Conservation (phyloP, 1,139 yeast species). For the Saccharomyces pastorianus region DNA sequence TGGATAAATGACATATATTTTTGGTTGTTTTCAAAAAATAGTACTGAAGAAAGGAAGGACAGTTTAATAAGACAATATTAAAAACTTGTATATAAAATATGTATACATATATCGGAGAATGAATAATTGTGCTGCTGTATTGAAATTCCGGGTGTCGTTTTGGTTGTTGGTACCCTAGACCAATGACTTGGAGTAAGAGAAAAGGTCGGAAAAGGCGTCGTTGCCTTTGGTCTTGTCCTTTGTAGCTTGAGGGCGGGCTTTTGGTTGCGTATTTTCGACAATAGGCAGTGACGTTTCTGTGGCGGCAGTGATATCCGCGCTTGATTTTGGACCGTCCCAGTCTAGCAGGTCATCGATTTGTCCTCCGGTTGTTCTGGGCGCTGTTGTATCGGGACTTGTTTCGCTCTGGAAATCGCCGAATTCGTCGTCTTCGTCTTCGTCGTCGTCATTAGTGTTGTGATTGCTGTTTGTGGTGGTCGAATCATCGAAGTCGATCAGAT, state of each 20-base stretch:
- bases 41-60: not conserved
- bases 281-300: not conserved
- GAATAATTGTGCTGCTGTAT: not conserved
- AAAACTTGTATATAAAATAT: not conserved
- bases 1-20: not conserved
- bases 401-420: slow-evolving; percentile 34
- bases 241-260: not conserved
- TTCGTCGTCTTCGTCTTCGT: slow-evolving; percentile 28
- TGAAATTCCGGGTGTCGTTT: not conserved
- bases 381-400: slow-evolving; percentile 3
- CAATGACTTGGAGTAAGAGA: slow-evolving; percentile 28
- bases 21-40: not conserved
- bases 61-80: not conserved
- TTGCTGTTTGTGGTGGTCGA: slow-evolving; percentile 1
- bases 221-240: slow-evolving; percentile 7
- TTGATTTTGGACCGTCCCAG: not conserved
- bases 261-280: not conserved
- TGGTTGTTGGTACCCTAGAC: too few relatives aligned
- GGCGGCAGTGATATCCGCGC: not conserved
- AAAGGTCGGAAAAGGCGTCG: slow-evolving; percentile 31
- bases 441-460: not conserved
- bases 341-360: not conserved
- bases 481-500: slow-evolving; percentile 21
- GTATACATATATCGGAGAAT: not conserved
- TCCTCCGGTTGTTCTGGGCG: not conserved